These are phyloP conservation scores for Kurtzmaniella quercitrusa DNA, from an alignment of 1,139 yeast genomes.

Conservation along the genomic window DNA sequence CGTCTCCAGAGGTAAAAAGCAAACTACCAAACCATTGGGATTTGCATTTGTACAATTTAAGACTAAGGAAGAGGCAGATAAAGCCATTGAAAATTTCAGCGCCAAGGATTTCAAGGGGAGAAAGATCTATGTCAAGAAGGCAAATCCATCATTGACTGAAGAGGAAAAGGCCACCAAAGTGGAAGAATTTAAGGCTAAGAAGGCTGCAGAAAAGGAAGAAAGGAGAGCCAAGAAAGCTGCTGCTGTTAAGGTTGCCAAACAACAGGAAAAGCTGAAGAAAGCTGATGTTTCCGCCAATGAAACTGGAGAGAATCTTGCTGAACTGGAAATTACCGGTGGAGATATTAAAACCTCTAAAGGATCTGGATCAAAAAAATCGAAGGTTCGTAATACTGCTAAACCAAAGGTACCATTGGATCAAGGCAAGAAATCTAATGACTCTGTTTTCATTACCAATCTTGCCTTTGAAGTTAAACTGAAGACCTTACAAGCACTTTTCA, in stretches of 20 bases:
- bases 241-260: constrained; percentile 4
- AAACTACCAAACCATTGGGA: constrained; percentile 41
- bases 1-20: constrained; percentile 26
- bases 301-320: constrained; percentile 2
- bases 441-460: constrained; percentile 57
- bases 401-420: constrained; percentile 39
- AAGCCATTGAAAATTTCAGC: constrained; percentile 41
- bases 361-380: constrained; percentile 6
- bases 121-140: constrained; percentile 46
- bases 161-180: constrained; percentile 39
- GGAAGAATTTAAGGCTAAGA: constrained; percentile 35
- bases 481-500: constrained; percentile 41
- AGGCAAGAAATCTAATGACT: constrained; percentile 51
- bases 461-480: constrained; percentile 45
- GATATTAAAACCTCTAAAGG: constrained; percentile 8
- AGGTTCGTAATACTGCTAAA: constrained; percentile 10
- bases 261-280: constrained; percentile 14
- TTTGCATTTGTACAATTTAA: constrained; percentile 53
- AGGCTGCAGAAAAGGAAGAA: constrained; percentile 19
- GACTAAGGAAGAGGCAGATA: constrained; percentile 44
- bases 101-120: constrained; percentile 46
- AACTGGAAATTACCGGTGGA: not conserved
- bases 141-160: constrained; percentile 50
- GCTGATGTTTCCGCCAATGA: constrained; percentile 7
- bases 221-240: constrained; percentile 6